Evolutionary conservation across 768 basidiomycete species (phyloP), one percentile per base, ranked within the genome.

Genomic region (Dentipellis fragilis): DNA sequence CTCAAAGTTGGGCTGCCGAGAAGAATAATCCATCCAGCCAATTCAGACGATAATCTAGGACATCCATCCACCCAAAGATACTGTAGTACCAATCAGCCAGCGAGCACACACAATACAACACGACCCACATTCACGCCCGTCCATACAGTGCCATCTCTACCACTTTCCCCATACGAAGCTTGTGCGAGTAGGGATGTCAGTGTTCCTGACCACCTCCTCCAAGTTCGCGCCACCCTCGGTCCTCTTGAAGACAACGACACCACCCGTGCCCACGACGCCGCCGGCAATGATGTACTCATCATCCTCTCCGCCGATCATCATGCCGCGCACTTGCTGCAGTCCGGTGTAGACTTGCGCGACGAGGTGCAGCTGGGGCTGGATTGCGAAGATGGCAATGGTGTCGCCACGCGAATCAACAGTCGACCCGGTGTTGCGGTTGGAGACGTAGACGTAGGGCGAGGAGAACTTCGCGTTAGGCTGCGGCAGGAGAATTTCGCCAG

Each of bases 401-500:
- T 87, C 85, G 7, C 82, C 81, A 8, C 75, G 73, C 21, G 78
- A 65, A 54, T 80, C 79, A 54, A 70, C 67, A 52, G 67, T 64
- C 56, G 61, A 61, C 17, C 75, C 80, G 0, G 71, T 72, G 67
- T 87, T 85, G 42, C 85, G 75, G 69, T 87, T 87, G 4, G 85
- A 85, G 17, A 73, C 75, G 68, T 87, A 88, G 60, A 87, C 77
- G 60, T 78, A 81, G 0, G 78, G 73, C 3, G 60, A 70, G 0
- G 75, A 76, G 71, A 81, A 87, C 19, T 63, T 62, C 2, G 54
- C 22, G 1, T 75, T 75, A 1, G 75, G 71, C 12, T 72, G 58
- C 0, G 85, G 79, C 57, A 85, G 78, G 47, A 86, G 75, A 60
- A 87, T 78, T 61, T 87, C 85, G 9, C 72, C 84, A 0, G 78